These are phyloP conservation scores for Microstroma glucosiphilum DNA, from an alignment of 1,284 basidiomycete genomes.

Conservation along the genomic window DNA sequence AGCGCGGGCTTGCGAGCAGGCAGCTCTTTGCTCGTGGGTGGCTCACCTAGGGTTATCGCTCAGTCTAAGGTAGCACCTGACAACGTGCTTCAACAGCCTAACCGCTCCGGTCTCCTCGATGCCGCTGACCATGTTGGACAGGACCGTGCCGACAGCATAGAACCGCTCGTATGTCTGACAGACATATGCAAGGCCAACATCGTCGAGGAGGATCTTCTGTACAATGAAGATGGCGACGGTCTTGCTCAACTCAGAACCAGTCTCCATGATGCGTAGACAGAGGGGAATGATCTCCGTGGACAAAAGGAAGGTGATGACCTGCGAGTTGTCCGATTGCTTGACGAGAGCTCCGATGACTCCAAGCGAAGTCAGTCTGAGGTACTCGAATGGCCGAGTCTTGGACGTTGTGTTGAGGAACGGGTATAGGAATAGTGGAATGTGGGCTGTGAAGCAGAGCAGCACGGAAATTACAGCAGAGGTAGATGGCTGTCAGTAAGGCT, in stretches of 20 bases:
- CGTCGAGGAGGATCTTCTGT: slow-evolving; percentile 96
- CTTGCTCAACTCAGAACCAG: slow-evolving; percentile 93
- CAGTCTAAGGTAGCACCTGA: slow-evolving; percentile 89
- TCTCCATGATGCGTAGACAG: slow-evolving; percentile 99
- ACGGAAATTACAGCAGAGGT: not conserved
- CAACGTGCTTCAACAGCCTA: slow-evolving; percentile 91
- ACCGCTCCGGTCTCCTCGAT: slow-evolving; percentile 84
- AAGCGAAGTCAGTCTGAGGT: slow-evolving; percentile 90
- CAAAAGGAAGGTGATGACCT: slow-evolving; percentile 96
- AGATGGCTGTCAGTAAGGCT: not conserved
- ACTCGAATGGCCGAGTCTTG: slow-evolving; percentile 98
- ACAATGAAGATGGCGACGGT: slow-evolving; percentile 99
- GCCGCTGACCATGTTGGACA: slow-evolving; percentile 94
- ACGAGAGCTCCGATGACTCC: slow-evolving; percentile 98
- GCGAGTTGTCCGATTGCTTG: slow-evolving; percentile 91
- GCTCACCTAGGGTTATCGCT: slow-evolving; percentile 87
- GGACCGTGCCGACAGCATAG: slow-evolving; percentile 95
- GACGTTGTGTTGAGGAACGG: slow-evolving; percentile 98
- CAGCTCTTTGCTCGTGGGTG: not conserved
- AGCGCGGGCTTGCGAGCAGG: too few species aligned
- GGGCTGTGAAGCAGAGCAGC: slow-evolving; percentile 58
- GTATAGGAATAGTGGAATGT: slow-evolving; percentile 97
- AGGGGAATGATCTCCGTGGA: slow-evolving; percentile 99
- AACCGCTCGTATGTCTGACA: slow-evolving; percentile 99
- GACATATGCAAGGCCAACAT: slow-evolving; percentile 95